These are phyloP conservation scores for Neonectria hederae DNA, from an alignment of 2,329 filamentous ascomycete genomes.

Conservation along the genomic window DNA sequence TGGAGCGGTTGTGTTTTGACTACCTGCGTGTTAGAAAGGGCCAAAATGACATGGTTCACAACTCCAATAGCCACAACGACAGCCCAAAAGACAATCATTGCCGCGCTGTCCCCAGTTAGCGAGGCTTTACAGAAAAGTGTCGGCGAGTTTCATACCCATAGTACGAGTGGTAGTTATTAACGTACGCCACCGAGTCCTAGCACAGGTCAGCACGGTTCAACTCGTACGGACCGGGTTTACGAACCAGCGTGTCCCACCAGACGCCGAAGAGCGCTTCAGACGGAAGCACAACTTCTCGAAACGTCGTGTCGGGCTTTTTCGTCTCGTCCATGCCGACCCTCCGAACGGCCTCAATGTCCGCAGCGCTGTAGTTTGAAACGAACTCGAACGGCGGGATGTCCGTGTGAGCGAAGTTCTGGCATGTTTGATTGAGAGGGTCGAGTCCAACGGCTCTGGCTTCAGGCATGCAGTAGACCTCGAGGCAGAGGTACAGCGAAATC, in stretches of 20 bases:
- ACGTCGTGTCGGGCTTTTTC: not conserved
- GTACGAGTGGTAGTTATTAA: constrained; percentile 45
- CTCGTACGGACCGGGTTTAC: not conserved
- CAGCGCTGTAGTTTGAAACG: constrained; percentile 48
- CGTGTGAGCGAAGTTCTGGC: constrained; percentile 34
- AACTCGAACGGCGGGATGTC: constrained; percentile 49
- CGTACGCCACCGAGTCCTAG: constrained; percentile 50
- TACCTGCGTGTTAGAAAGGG: constrained; percentile 16
- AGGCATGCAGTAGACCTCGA: constrained; percentile 47
- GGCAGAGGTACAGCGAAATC: constrained; percentile 51
- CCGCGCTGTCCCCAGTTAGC: constrained; percentile 33
- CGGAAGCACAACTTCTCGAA: constrained; percentile 49
- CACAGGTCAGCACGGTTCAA: constrained; percentile 8
- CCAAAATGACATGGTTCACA: constrained; percentile 41
- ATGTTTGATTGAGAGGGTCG: constrained; percentile 48
- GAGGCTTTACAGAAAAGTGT: fast-evolving
- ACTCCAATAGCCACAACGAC: constrained; percentile 50
- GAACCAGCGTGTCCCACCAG: constrained; percentile 52
- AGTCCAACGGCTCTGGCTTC: constrained; percentile 39
- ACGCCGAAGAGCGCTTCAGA: constrained; percentile 45
- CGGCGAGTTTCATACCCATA: constrained; percentile 47
- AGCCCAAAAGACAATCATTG: constrained; percentile 54
- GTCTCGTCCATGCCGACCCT: constrained; percentile 45
- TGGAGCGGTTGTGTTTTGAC: constrained; percentile 6
- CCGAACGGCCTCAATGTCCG: constrained; percentile 44